Evolutionary conservation across 495 filamentous ascomycete species (phyloP).

Genomic region (Tuber indicum): DNA sequence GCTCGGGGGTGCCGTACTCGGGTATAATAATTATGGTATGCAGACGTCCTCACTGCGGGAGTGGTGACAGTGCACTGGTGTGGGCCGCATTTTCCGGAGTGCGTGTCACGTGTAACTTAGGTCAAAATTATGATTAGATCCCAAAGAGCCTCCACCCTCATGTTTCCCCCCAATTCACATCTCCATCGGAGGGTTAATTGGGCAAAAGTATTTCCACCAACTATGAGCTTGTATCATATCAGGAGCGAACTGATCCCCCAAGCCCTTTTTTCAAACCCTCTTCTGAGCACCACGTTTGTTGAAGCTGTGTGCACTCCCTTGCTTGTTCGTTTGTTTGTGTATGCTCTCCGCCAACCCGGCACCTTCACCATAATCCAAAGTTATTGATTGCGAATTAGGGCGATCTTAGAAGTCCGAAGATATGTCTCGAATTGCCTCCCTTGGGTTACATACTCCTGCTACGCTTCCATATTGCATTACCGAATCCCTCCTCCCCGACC

Average conservation of each 20-base stretch:
- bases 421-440: conserved; percentile 83
- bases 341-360: conserved; percentile 17
- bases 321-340: not conserved
- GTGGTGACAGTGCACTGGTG: not conserved
- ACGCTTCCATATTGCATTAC: conserved; percentile 74
- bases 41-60: not conserved
- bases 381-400: not conserved
- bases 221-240: not conserved
- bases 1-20: not conserved
- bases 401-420: not conserved
- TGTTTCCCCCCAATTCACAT: not conserved
- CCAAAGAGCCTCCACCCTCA: not conserved
- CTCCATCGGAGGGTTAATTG: not conserved
- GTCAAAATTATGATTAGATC: not conserved
- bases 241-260: not conserved
- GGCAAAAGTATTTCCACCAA: not conserved
- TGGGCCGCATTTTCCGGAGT: not conserved
- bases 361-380: conserved; percentile 9
- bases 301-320: not conserved
- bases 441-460: conserved; percentile 80
- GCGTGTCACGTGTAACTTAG: not conserved
- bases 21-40: not conserved
- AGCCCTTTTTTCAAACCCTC: not conserved
- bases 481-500: conserved; percentile 68
- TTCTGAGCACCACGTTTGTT: not conserved